phyloP scores from a whole-genome alignment of 257 asterid genomes.

The Buddleja alternifolia region DNA sequence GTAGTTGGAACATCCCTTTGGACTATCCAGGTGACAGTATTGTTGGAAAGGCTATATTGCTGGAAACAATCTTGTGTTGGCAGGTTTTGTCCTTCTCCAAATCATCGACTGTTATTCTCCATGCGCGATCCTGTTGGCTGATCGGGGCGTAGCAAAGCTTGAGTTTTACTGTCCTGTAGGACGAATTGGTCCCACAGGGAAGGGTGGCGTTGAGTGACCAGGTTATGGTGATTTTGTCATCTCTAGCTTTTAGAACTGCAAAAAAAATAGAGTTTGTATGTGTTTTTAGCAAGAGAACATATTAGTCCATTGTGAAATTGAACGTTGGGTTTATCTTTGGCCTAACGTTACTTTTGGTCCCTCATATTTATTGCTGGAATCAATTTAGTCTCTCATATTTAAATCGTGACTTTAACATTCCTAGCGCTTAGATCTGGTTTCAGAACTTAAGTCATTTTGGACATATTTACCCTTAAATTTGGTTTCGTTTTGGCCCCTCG shows the following conservation, averaged over 20 bases:
- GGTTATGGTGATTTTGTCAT: conserved; percentile 27
- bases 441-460: too few relatives aligned
- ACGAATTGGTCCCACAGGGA: conserved; percentile 18
- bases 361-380: too few relatives aligned
- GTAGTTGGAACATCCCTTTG: conserved; percentile 36
- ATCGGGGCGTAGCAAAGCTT: conserved; percentile 39
- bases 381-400: too few relatives aligned
- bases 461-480: too few relatives aligned
- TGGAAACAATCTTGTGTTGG: conserved; percentile 19
- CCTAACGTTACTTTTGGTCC: too few relatives aligned
- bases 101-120: conserved; percentile 34
- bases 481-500: too few relatives aligned
- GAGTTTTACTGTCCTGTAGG: conserved; percentile 26
- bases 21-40: conserved; percentile 21
- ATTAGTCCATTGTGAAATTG: not conserved
- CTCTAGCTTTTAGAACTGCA: conserved; percentile 32
- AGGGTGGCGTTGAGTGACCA: conserved; percentile 30
- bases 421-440: too few relatives aligned
- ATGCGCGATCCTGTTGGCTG: conserved; percentile 38
- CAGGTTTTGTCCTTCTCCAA: conserved; percentile 36
- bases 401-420: too few relatives aligned
- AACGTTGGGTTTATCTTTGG: too few relatives aligned
- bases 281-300: not conserved
- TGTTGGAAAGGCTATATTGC: conserved; percentile 23
- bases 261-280: too few relatives aligned